Base-by-base conservation (phyloP, 1,284 basidiomycete genomes). In the Earliella scabrosa region DNA sequence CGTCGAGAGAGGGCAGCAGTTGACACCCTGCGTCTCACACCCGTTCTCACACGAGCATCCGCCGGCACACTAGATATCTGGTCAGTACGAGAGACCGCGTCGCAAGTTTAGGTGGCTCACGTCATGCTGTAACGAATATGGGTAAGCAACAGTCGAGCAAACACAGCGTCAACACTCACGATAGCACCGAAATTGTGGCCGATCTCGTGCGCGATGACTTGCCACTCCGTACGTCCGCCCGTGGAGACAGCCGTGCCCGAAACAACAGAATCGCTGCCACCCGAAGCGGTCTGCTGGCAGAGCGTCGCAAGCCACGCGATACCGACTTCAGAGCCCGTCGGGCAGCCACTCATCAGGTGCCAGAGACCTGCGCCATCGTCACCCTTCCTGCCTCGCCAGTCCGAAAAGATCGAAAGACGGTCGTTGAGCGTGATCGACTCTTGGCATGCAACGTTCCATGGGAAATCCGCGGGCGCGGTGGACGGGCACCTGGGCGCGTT, bases 121-220 rank as follows among this genome's bases (percentile, higher is more conserved):
- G 65, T 87, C 86, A 64, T 87, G 86, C 85, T 86, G 63, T 23
- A 24, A n/a, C 11, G n/a, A n/a, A n/a, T n/a, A n/a, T n/a, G n/a
- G n/a, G n/a, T n/a, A n/a, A n/a, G n/a, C n/a, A n/a, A n/a, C n/a
- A n/a, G n/a, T n/a, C n/a, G n/a, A n/a, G n/a, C n/a, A n/a, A n/a
- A n/a, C n/a, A n/a, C 16, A 14, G 29, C 1, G 13, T 9, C 45
- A 13, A 27, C 4, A 81, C 88, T 75, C 64, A 90, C 88, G 66
- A 95, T 93, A n/a, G 93, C 92, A 51, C 93, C 93, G 74, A 96
- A 95, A 68, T 94, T 95, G 71, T 93, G 91, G 2, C 90, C 92
- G 58, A 92, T 93, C 73, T 97, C 95, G 73, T 97, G 95, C 18
- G 92, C 83, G 35, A 95, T 81, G 65, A 92, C 85, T 73, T 92